Evolutionary conservation across 2,329 filamentous ascomycete genomes (phyloP).

Genomic region (Amylocarpus encephaloides): DNA sequence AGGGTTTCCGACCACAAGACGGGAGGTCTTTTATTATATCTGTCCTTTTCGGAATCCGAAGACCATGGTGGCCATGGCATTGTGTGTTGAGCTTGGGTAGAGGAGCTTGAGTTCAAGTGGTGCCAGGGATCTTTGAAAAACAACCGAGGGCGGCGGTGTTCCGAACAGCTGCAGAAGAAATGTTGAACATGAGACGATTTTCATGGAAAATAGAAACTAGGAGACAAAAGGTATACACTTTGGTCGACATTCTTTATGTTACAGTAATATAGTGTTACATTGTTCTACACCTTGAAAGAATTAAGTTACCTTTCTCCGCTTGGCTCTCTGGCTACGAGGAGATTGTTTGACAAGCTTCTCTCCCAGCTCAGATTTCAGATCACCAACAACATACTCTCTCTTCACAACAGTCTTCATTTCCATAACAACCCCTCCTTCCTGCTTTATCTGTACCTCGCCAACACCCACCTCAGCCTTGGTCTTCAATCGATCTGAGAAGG

Average conservation of each 20-base stretch:
- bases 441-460: slow-evolving; percentile 34
- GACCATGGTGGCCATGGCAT: slow-evolving; percentile 46
- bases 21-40: slow-evolving; percentile 30
- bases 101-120: slow-evolving; percentile 1
- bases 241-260: background rate
- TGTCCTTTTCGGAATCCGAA: slow-evolving; percentile 27
- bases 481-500: slow-evolving; percentile 62
- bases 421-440: slow-evolving; percentile 22
- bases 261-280: background rate
- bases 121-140: background rate
- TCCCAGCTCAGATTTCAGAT: slow-evolving; percentile 17
- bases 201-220: no score
- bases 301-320: slow-evolving; percentile 20
- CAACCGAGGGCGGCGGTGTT: background rate
- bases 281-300: background rate
- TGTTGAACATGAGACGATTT: no score
- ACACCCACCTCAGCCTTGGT: slow-evolving; percentile 43
- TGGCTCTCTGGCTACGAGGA: slow-evolving; percentile 22
- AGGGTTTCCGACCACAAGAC: slow-evolving; percentile 38
- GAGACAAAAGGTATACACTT: no score
- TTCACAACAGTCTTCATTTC: slow-evolving; percentile 22
- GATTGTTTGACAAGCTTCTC: slow-evolving; percentile 18
- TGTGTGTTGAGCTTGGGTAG: slow-evolving; percentile 17
- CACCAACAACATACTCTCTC: slow-evolving; percentile 18
- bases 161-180: background rate